Base-by-base conservation (phyloP, 1,284 basidiomycete species). In the Fomitiporia mediterranea region DNA sequence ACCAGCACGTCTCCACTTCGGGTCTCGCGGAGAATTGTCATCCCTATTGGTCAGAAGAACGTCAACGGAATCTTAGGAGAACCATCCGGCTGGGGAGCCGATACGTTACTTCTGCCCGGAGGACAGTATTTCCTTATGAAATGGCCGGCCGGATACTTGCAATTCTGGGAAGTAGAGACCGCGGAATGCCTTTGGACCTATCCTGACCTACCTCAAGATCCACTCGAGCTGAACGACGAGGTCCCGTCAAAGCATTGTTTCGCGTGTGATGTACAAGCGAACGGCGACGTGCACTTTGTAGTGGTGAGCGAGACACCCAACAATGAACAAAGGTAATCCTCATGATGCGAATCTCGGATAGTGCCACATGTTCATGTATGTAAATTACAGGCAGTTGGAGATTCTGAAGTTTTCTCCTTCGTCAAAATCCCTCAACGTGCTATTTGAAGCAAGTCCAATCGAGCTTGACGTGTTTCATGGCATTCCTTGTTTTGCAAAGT, bases 121-220 rank as follows among this genome's bases (percentile, higher is more conserved):
- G 51, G 51, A 38, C 32, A 39, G 35, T 48, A 52, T 42, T 34
- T 57, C 9, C 17, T 57, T 8, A 46, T 57, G 1, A 25, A 46
- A 37, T 57, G 56, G 51, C 43, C 56, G 5, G 40, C 23, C 11
- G 56, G 56, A n/a, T 32, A 53, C 25, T 9, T 57, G 32, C 56
- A 57, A 23, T 52, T 42, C 34, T 57, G 56, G 56, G 23, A 57
- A 25, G 56, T 57, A 11, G n/a, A 7, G 8, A 7, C 17, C 6
- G 30, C 27, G 11, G 42, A 35, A 9, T 53, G 50, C 17, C 3
- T 48, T 1, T 53, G 51, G 51, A 53, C 51, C 15, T 57, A 57
- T 39, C 51, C 56, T 3, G 23, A 11, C 11, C 44, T 46, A 28
- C 19, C 32, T 19, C 19, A 28, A 21, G 28, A 19, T 27, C 17